phyloP scores from a whole-genome alignment of 2,329 filamentous ascomycete species.

The Pseudogymnoascus sp. region DNA sequence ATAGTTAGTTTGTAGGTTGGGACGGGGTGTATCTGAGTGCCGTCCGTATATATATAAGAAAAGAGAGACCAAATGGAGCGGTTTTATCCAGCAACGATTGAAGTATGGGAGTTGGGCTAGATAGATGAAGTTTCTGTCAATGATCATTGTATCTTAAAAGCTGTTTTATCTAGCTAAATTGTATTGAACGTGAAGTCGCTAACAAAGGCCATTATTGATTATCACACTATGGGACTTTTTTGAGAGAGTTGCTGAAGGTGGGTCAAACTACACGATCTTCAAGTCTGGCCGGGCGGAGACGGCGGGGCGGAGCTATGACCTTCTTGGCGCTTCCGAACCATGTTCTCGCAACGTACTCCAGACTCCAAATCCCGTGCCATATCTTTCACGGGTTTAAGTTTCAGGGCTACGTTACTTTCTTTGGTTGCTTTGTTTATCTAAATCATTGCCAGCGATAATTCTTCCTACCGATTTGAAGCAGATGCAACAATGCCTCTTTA shows the following conservation, averaged over 20 bases:
- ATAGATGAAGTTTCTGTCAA: not conserved
- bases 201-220: not conserved
- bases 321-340: not conserved
- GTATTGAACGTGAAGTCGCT: not conserved
- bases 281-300: not conserved
- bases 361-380: not conserved
- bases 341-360: conserved; percentile 4
- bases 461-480: not conserved
- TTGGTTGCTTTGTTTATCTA: not conserved
- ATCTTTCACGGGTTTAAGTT: not conserved
- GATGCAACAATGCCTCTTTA: not conserved
- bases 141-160: not conserved
- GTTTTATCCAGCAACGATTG: not conserved
- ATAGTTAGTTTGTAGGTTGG: conserved; percentile 23
- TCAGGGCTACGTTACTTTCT: not conserved
- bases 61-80: not conserved
- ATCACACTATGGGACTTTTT: no score
- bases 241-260: no score
- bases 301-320: not conserved
- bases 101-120: not conserved
- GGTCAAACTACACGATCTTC: no score
- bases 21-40: not conserved
- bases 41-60: not conserved
- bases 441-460: not conserved
- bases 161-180: not conserved